Base-by-base conservation (phyloP, 805 yeast genomes). In the Kazachstania bromeliacearum region DNA sequence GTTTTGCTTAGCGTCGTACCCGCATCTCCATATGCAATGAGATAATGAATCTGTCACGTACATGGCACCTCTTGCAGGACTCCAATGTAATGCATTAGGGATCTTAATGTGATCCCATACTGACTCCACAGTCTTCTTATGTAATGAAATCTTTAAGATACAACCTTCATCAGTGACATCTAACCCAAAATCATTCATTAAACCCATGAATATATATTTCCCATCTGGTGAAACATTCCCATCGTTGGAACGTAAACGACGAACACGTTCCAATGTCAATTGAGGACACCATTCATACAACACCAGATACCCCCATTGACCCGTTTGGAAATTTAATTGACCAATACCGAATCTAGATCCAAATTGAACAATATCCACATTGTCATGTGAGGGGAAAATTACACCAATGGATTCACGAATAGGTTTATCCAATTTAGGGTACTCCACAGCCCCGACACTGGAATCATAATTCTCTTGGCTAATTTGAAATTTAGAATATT, bases 181-280 rank as follows among this genome's bases (percentile, higher is more conserved):
- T 18, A 57, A 51, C 12, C 63, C 66, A 45, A 73, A 75, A 39
- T 75, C 75, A 16, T 67, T 67, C 94, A 87, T 87, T 15, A 88
- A 67, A 1, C 96, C 95, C 34, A 83, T 74, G 72, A 83, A 79
- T 34, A 85, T 70, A 42, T 78, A 69, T 7, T 45, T 46, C 1
- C 95, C 95, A 50, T 73, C 63, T 3, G 83, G 79, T 41, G 84
- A 87, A 28, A 85, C 71, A 31, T 74, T 71, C 0, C 96, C 95
- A 53, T 87, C 96, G 50, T 87, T 87, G 28, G 92, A 79, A 49
- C 87, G 66, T 54, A 71, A 55, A 31, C 57, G 60, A 16, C 33
- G 41, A 31, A 45, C 40, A 21, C 55, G 44, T 12, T 46, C 51
- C 2, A 50, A 48, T 10, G 59, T 50, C 39, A 64, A 62, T 30